Conservation (phyloP, 257 asterid genomes). For the Petrea volubilis region DNA sequence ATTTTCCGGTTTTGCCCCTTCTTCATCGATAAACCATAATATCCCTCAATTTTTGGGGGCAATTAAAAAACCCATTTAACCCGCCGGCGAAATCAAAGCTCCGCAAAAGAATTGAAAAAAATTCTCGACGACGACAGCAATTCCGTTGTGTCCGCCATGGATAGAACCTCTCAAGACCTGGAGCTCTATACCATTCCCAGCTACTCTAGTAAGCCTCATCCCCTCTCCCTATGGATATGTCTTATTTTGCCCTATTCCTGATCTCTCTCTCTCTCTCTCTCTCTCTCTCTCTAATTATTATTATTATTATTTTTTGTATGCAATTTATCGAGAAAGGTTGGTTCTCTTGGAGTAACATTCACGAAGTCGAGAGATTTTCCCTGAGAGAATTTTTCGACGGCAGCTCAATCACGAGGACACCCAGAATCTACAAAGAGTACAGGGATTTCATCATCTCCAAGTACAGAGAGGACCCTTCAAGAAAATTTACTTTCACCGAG, state of each 20-base stretch:
- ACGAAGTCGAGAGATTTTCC: conserved; percentile 78
- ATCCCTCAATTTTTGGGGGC: too few species aligned
- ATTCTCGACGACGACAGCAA: too few species aligned
- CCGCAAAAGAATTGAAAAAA: too few species aligned
- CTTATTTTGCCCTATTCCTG: conserved; percentile 26
- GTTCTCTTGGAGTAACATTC: conserved; percentile 83
- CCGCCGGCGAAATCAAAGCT: too few species aligned
- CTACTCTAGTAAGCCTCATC: conserved; percentile 65
- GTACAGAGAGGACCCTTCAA: conserved; percentile 71
- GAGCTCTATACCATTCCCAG: conserved; percentile 94
- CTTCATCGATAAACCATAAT: too few species aligned
- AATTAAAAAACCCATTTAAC: too few species aligned
- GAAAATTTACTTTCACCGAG: conserved; percentile 65
- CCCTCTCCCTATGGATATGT: neutral
- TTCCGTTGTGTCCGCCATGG: conserved; percentile 37
- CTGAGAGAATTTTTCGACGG: conserved; percentile 80
- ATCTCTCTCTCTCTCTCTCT: too few species aligned
- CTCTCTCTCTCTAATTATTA: too few species aligned
- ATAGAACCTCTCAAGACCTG: conserved; percentile 46
- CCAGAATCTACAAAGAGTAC: conserved; percentile 84
- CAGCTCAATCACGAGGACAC: conserved; percentile 69
- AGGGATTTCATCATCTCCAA: conserved; percentile 79
- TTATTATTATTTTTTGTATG: neutral
- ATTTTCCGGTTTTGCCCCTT: too few species aligned
- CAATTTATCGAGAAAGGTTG: conserved; percentile 53